Evolutionary conservation across 2,329 filamentous ascomycete species (phyloP), one percentile per base, ranked within the genome.

Genomic region (Fusarium domesticum): DNA sequence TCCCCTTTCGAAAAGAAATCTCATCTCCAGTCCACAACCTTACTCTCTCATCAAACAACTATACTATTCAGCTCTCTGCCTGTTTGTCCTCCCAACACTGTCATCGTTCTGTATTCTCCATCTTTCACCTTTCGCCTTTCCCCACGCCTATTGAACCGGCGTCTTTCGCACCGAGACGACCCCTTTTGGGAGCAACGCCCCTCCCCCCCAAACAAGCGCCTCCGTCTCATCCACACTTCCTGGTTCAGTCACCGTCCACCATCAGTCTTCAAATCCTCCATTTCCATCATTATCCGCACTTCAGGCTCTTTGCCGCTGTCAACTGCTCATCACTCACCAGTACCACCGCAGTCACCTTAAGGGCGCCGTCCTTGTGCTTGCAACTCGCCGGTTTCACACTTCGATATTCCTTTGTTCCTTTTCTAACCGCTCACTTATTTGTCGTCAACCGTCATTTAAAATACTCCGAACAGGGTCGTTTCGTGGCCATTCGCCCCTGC

Each of bases 131-230:
- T 47, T 56, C 49, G 32, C 42, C 45, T 39, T 54, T 40, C 47
- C 45, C 48, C 49, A 57, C 53, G 57, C 48, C 32, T 36, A 50
- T 47, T 52, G 54, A 59, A 56, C 53, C 57, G 54, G 57, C 53
- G 57, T 57, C 55, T 49, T 51, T 58, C 55, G 55, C 57, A 60
- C 57, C 57, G 57, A 60, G 53, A 28, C 57, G 55, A 57, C 57
- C 57, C 57, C 57, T 60, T 60, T 60, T 60, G 57, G 57, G 57
- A 56, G 51, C 52, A 51, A 39, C 10, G 14, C 23, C 23, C 23
- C 20, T 12, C 23, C 45, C 50, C 45, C 53, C 50, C 55, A 52
- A n/a, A n/a, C 56, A 60, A 58, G 51, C 51, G 51, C 54, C 48
- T 55, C 53, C 54, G 45, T 50, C 53, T 48, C 45, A 43, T 56